A percentile compares a stretch with the other conserved stretches of the same genome.
These are phyloP conservation scores for Boletus pseudo-olivaceus DNA, from an alignment of 768 basidiomycete species.

Conservation along the genomic window DNA sequence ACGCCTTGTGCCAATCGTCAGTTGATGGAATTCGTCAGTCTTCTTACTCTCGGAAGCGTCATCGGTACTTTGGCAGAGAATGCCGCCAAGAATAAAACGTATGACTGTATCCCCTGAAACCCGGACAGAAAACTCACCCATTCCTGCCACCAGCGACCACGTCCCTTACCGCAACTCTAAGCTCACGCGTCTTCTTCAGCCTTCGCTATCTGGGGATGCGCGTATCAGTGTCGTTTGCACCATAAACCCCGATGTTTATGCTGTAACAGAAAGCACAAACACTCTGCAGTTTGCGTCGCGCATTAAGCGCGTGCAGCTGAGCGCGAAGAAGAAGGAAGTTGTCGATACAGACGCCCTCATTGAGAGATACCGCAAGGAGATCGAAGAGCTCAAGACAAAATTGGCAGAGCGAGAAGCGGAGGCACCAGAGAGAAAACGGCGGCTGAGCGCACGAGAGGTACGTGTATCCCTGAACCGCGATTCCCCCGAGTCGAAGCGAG, in stretches of 20 bases:
- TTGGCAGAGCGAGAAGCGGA: conserved; percentile 69
- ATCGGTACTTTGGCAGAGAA: conserved; percentile 92
- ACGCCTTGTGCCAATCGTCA: background rate
- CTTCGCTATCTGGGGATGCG: conserved; percentile 92
- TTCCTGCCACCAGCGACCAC: conserved; percentile 55
- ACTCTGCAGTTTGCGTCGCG: conserved; percentile 90
- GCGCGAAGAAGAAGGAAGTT: conserved; percentile 90
- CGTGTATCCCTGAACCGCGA: background rate
- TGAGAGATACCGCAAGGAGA: conserved; percentile 91
- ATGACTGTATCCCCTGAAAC: conserved; percentile 7
- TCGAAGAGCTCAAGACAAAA: conserved; percentile 80
- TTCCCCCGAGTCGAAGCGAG: background rate
- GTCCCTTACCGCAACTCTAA: conserved; percentile 96
- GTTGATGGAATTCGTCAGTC: conserved; percentile 38
- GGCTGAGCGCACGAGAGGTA: conserved; percentile 47
- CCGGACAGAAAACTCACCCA: background rate
- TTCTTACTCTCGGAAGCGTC: conserved; percentile 89
- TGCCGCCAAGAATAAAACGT: conserved; percentile 70
- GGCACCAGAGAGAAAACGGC: conserved; percentile 42
- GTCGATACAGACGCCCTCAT: conserved; percentile 92
- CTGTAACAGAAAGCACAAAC: conserved; percentile 80
- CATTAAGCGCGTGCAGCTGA: conserved; percentile 84
- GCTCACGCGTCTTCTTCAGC: conserved; percentile 90
- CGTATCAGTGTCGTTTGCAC: conserved; percentile 96
- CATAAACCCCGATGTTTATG: conserved; percentile 78